phyloP scores from a whole-genome alignment of 2,329 filamentous ascomycete species.

The Colletotrichum sp. region DNA sequence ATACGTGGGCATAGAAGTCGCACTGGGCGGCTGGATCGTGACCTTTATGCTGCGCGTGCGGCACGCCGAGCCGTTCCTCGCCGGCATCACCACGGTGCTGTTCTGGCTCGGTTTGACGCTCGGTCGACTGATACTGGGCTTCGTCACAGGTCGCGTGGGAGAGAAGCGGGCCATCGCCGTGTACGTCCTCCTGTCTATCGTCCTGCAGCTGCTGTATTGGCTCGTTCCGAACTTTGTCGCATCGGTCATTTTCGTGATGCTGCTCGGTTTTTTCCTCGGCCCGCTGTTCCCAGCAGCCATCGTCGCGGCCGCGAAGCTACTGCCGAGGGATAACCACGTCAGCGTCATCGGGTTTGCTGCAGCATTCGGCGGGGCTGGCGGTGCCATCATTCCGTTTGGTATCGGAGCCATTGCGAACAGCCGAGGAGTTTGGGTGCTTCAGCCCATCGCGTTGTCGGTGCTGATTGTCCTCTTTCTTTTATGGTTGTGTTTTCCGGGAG shows the following conservation, averaged over 20 bases:
- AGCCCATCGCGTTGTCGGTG: slow-evolving; percentile 59
- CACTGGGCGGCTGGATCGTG: slow-evolving; percentile 79
- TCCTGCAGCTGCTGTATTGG: slow-evolving; percentile 78
- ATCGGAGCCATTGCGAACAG: slow-evolving; percentile 70
- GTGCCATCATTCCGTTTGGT: slow-evolving; percentile 68
- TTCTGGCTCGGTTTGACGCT: slow-evolving; percentile 87
- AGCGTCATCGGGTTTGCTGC: slow-evolving; percentile 81
- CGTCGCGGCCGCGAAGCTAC: slow-evolving; percentile 74
- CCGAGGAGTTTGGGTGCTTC: slow-evolving; percentile 60
- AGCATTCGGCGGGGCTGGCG: slow-evolving; percentile 77
- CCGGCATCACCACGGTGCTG: slow-evolving; percentile 77
- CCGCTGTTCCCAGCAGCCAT: slow-evolving; percentile 80
- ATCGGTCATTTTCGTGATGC: slow-evolving; percentile 71
- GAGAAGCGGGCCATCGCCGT: background rate
- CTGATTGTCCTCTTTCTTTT: slow-evolving; percentile 47
- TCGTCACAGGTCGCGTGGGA: slow-evolving; percentile 70
- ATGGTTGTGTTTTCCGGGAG: slow-evolving; percentile 39
- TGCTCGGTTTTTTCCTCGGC: slow-evolving; percentile 81
- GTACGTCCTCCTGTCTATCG: slow-evolving; percentile 70
- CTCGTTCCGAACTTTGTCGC: slow-evolving; percentile 78
- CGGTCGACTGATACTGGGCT: slow-evolving; percentile 75
- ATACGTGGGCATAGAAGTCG: slow-evolving; percentile 81
- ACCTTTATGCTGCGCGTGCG: slow-evolving; percentile 86
- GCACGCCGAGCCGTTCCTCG: slow-evolving; percentile 69
- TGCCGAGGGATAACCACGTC: slow-evolving; percentile 77